Percentiles rank a stretch among this genome's conserved stretches.
Conservation (phyloP, 129 eudicot genomes). For the Gnaphalium uliginosum region DNA sequence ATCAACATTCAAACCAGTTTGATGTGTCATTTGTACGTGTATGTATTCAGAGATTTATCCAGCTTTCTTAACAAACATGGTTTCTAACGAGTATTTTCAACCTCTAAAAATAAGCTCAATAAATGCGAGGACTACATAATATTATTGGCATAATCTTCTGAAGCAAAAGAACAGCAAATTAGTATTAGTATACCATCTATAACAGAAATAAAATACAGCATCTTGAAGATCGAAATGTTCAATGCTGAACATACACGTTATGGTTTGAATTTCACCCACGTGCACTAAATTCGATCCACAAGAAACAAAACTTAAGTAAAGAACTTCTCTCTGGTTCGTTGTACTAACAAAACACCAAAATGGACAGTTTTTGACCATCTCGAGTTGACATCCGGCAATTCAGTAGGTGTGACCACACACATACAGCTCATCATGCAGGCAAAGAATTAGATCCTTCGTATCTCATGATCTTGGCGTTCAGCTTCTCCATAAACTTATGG, state of each 20-base stretch:
- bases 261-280: constrained; percentile 26
- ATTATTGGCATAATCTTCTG: neutral
- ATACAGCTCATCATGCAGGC: constrained; percentile 40
- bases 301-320: constrained; percentile 11
- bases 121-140: too few relatives aligned
- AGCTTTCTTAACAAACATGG: too few relatives aligned
- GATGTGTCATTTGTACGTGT: too few relatives aligned
- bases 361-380: neutral
- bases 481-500: constrained; percentile 65
- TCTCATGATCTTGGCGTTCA: constrained; percentile 57
- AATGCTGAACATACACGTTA: constrained; percentile 8
- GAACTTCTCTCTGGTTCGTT: neutral
- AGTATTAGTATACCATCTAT: constrained; percentile 21
- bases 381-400: neutral
- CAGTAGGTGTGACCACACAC: constrained; percentile 1
- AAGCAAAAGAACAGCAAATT: neutral
- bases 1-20: too few relatives aligned
- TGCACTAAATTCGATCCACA: constrained; percentile 1
- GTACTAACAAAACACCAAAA: constrained; percentile 21
- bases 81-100: too few relatives aligned
- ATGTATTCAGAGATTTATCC: too few relatives aligned
- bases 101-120: too few relatives aligned
- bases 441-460: constrained; percentile 24
- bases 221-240: neutral
- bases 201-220: constrained; percentile 11